Conservation (phyloP, 495 filamentous ascomycete genomes). For the Hyaloscypha finlandica region DNA sequence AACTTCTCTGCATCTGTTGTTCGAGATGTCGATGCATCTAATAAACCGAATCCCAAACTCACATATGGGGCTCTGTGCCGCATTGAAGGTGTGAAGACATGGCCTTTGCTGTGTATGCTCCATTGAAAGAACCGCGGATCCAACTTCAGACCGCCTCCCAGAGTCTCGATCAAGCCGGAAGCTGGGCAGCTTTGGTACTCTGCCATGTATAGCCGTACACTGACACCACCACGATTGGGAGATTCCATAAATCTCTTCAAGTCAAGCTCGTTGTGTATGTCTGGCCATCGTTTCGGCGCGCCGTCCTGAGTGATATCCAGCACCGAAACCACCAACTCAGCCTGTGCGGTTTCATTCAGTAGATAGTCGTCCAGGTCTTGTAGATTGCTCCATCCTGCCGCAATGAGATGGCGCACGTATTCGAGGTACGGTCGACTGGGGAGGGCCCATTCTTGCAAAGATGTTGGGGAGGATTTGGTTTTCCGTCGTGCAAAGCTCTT, state of each 20-base stretch:
- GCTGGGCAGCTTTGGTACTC: constrained; percentile 25
- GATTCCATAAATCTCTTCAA: constrained; percentile 23
- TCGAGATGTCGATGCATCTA: not conserved
- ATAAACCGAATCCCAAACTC: constrained; percentile 30
- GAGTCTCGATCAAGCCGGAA: constrained; percentile 29
- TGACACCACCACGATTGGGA: constrained; percentile 2
- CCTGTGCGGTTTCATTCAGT: constrained; percentile 10
- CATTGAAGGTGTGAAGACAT: constrained; percentile 31
- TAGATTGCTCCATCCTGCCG: constrained; percentile 35
- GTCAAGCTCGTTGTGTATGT: constrained; percentile 23
- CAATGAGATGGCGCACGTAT: constrained; percentile 30
- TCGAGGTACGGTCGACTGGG: constrained; percentile 30
- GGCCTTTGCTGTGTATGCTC: constrained; percentile 27
- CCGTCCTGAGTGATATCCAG: constrained; percentile 23
- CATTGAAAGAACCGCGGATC: constrained; percentile 34
- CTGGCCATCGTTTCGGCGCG: constrained; percentile 20
- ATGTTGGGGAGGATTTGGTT: constrained; percentile 8
- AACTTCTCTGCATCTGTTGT: constrained; percentile 32
- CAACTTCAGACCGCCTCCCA: constrained; percentile 29
- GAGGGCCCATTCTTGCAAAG: constrained; percentile 21
- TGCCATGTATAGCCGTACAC: constrained; percentile 31
- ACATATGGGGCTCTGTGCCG: constrained; percentile 29
- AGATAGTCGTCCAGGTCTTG: constrained; percentile 29
- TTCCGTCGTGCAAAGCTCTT: constrained; percentile 12
- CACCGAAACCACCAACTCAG: constrained; percentile 29